phyloP scores from a whole-genome alignment of 2,329 filamentous ascomycete genomes.

The Trichoderma arundinaceum region DNA sequence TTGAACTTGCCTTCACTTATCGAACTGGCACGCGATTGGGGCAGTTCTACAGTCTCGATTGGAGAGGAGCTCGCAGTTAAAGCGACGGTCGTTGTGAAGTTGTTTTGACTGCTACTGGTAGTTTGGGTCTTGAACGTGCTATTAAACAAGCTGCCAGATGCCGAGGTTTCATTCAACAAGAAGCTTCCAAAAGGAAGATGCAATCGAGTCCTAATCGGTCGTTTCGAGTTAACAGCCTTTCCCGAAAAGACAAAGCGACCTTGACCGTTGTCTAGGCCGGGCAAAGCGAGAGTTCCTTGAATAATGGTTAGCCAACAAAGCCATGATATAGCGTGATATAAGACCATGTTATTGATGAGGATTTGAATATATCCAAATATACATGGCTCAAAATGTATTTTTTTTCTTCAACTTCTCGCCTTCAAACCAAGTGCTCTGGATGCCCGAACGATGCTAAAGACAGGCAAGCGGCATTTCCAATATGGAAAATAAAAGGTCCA shows the following conservation, averaged over 20 bases:
- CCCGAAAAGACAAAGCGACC: neutral
- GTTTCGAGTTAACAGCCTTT: slow-evolving; percentile 5
- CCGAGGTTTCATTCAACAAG: slow-evolving; percentile 1
- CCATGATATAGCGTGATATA: slow-evolving; percentile 23
- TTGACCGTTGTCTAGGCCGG: slow-evolving; percentile 14
- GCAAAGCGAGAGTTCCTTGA: slow-evolving; percentile 21
- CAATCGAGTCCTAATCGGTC: neutral
- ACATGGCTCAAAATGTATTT: neutral
- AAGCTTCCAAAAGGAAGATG: neutral
- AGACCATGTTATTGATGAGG: slow-evolving; percentile 32
- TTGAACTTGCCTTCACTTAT: neutral
- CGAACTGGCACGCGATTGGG: neutral
- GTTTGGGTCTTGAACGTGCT: neutral
- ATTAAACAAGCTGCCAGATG: neutral
- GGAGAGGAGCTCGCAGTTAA: slow-evolving; percentile 6
- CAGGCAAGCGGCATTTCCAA: neutral
- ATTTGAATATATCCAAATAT: slow-evolving; percentile 18
- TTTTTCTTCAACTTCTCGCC: neutral
- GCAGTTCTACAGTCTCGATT: neutral
- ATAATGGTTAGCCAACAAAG: slow-evolving; percentile 33
- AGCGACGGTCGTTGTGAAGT: slow-evolving; percentile 22
- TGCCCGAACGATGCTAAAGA: neutral
- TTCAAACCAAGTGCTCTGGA: neutral
- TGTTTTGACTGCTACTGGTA: neutral
- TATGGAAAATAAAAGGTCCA: neutral